Evolutionary conservation across 2,329 filamentous ascomycete species (phyloP), one percentile per base, ranked within the genome.

Genomic region (Orbilia quercus): DNA sequence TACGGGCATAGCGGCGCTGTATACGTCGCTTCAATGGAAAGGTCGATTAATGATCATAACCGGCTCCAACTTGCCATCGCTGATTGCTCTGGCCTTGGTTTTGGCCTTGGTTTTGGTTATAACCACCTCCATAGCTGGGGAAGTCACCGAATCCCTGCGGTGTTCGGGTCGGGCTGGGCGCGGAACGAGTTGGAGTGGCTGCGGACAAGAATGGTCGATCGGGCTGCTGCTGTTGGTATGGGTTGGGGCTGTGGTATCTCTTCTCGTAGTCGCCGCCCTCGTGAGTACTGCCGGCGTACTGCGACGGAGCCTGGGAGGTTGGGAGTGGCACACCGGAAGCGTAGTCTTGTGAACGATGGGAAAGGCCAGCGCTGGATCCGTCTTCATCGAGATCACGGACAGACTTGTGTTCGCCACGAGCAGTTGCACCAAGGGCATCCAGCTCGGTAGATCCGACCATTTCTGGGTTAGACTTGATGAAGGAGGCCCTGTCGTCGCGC

Each of bases 391-490:
- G 85, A 75, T 89, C 88, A 25, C 88, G 83, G 62, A 84, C 85
- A 59, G 80, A 79, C 81, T 91, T 91, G 74, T 81, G 79, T 79
- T 96, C 92, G 67, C 92, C 92, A 79, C 93, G 89, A 34, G 93
- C 93, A 3, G 92, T 96, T 14, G 91, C 91, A 76, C 91, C 93
- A 66, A 97, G 84, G 7, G 93, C 93, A 80, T 97, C 92, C 55
- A 97, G 85, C 82, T 97, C 93, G 6, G 92, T 96, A 2, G 90
- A 91, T 14, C 84, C 82, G 48, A 82, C 87, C 60, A 96, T 84
- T 79, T 94, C 89, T 3, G 91, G 91, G 81, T 95, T 91, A 12
- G 92, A 96, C 84, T 97, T 97, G 88, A 97, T 96, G 83, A 98
- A 97, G 7, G 93, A 97, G 57, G 91, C 92, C 78, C 94, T 90